Evolutionary conservation across 768 basidiomycete species (phyloP), one percentile per base, ranked within the genome.

Genomic region (Panaeolus cyanescens): DNA sequence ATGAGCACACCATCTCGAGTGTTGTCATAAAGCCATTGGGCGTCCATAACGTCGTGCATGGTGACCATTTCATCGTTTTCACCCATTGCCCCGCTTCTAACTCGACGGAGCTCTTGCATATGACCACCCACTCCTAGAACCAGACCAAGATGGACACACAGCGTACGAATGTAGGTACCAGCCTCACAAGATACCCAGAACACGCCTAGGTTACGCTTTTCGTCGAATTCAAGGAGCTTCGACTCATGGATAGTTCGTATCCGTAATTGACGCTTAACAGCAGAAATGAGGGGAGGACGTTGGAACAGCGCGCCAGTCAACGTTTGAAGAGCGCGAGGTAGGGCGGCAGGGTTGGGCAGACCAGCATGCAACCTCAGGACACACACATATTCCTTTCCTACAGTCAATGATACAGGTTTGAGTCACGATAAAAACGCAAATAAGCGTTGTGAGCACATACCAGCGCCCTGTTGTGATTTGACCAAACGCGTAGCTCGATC

Each of bases 111-210:
- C 74, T 99, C 97, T 78, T 99, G 96, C 97, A 99, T 99, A 76
- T 99, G 97, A n/a, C 96, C 97, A 22, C 97, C 97, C 30, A 99
- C 96, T 63, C 97, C 97, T 34, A 98, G 81, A 39, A 99, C 63
- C 56, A 99, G 82, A 61, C 97, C 97, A 58, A 99, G 79, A 77
- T 99, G 97, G 13, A 99, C 97, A 74, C 97, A 99, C 45, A 99
- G 83, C 1, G 97, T 99, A 73, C 97, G 91, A 67, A 93, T 93
- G 65, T 93, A 93, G n/a, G 92, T 93, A 62, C 97, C 97, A 34
- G 97, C 97, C 74, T 99, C 97, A 73, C 97, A 99, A 20, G 92
- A 95, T 22, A 98, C 97, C 94, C 95, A 96, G 81, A 99, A 99
- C 19, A 99, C 96, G 37, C 86, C 94, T 57, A 99, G 85, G 70